A percentile compares a stretch with the other conserved stretches of the same genome.
Conservation (phyloP, 2,329 filamentous ascomycete species). For the Allantophomopsis cytisporea region DNA sequence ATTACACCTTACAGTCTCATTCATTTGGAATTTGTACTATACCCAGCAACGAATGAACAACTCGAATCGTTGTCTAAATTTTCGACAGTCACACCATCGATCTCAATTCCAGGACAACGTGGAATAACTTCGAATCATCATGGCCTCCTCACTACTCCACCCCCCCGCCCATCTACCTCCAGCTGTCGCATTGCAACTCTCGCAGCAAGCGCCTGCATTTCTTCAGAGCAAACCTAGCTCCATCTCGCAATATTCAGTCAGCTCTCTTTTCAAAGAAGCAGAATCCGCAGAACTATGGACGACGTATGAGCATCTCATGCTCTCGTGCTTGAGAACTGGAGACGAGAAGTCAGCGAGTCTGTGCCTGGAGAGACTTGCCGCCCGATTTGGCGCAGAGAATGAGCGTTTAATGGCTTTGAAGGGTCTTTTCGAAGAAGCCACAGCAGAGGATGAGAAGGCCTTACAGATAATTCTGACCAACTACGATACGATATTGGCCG, state of each 20-base stretch:
- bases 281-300: constrained; percentile 77
- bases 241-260: constrained; percentile 38
- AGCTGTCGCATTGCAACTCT: constrained; percentile 38
- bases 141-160: constrained; percentile 39
- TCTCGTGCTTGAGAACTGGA: constrained; percentile 72
- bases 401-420: constrained; percentile 75
- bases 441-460: constrained; percentile 49
- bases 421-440: constrained; percentile 76
- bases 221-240: constrained; percentile 38
- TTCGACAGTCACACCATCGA: too few relatives aligned
- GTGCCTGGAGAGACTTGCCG: constrained; percentile 61
- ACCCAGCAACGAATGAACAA: too few relatives aligned
- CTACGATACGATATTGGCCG: constrained; percentile 63
- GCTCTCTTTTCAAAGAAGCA: constrained; percentile 36
- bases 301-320: constrained; percentile 73
- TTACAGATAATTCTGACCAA: constrained; percentile 59
- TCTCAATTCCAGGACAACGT: too few relatives aligned
- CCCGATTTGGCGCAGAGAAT: constrained; percentile 72
- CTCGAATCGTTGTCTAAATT: too few relatives aligned
- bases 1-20: too few relatives aligned
- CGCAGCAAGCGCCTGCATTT: constrained; percentile 45
- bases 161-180: constrained; percentile 43
- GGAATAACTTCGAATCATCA: constrained; percentile 11
- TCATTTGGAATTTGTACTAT: too few relatives aligned
- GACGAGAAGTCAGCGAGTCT: constrained; percentile 66